Evolutionary conservation across 495 filamentous ascomycete genomes (phyloP), one percentile per base, ranked within the genome.

Genomic region (Aspergillus hancockii): DNA sequence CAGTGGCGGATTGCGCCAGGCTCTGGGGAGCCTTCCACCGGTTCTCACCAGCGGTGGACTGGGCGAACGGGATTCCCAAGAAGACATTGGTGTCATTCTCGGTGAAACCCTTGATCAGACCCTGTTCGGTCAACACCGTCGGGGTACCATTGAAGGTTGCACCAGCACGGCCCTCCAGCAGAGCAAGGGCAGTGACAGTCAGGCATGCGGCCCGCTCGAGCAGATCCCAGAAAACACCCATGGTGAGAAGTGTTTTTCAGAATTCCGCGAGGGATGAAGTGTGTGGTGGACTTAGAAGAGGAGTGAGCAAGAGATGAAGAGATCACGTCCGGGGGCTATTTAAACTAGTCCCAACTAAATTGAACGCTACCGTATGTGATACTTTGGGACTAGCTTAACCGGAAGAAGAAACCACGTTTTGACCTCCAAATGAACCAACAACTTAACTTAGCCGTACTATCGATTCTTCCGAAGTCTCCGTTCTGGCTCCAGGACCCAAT

Each of bases 61-160:
- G 58, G 0, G 65, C 69, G 28, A 72, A 72, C 0, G 69, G 69
- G 19, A 72, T 67, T 30, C 69, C 69, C 50, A 68, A 50, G 52
- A 58, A 72, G 21, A 69, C 69, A 13, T 62, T 62, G 49, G 63
- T 62, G 25, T 67, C 51, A 43, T 67, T 65, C 16, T 68, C 52
- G 13, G 31, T 28, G 47, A 66, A 68, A 1, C 68, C 68, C 5
- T 62, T 52, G 50, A 67, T 34, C 2, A 46, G 16, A 10, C 65
- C 65, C 52, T 67, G 65, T 16, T 61, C 47, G 46, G 61, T 18
- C 34, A 49, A 47, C 50, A 61, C 60, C n/a, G 32, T 54, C 16
- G 63, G 63, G 14, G 36, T 19, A n/a, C 45, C 12, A 46, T 47
- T 12, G 4, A 30, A 38, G 9, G 57, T n/a, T 4, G 52, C 58